phyloP scores from a whole-genome alignment of 2,329 filamentous ascomycete genomes.

The Hypoxylon sp. region DNA sequence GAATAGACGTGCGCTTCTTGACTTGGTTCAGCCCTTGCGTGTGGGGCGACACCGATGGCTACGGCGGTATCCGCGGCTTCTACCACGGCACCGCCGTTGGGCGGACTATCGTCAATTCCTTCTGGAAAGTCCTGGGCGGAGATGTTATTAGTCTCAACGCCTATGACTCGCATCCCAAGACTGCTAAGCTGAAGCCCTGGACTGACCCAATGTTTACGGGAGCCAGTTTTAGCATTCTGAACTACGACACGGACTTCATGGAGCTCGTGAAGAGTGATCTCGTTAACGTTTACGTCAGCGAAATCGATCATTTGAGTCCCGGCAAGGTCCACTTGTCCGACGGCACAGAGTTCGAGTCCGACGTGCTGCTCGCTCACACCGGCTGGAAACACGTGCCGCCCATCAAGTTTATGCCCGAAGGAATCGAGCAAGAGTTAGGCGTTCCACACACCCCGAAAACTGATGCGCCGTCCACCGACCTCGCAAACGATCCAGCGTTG shows the following conservation, averaged over 20 bases:
- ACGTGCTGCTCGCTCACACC: constrained; percentile 67
- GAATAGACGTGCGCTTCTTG: constrained; percentile 70
- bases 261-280: constrained; percentile 65
- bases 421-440: constrained; percentile 60
- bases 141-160: constrained; percentile 68
- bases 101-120: constrained; percentile 65
- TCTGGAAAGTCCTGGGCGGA: constrained; percentile 69
- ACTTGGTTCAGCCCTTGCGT: constrained; percentile 82
- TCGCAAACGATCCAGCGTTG: constrained; percentile 57
- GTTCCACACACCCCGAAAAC: constrained; percentile 56
- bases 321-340: constrained; percentile 61
- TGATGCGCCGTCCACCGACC: constrained; percentile 47
- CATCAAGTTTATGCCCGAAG: constrained; percentile 61
- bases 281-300: constrained; percentile 68
- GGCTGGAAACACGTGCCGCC: constrained; percentile 64
- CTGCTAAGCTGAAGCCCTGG: constrained; percentile 67
- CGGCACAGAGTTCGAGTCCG: constrained; percentile 56
- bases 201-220: constrained; percentile 66
- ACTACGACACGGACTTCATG: constrained; percentile 69
- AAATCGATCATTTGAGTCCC: constrained; percentile 63
- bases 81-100: constrained; percentile 71
- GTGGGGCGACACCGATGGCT: constrained; percentile 76
- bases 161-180: constrained; percentile 67
- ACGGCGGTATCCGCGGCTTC: constrained; percentile 65
- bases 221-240: constrained; percentile 69